Evolutionary conservation across 179 eudicot species (phyloP).

Genomic region (Camellia oleifera): DNA sequence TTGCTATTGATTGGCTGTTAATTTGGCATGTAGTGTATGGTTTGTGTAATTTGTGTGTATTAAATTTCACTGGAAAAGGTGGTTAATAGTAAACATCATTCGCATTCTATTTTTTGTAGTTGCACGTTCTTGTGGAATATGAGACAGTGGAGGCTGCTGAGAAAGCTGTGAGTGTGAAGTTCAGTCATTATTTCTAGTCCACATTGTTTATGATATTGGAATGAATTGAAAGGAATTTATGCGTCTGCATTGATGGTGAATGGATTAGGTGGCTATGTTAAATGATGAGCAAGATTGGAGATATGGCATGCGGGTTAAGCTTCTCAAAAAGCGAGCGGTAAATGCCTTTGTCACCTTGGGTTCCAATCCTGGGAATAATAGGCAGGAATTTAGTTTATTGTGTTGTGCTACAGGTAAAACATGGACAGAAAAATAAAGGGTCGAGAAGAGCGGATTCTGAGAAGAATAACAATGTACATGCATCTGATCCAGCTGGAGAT

Average conservation of each 20-base stretch:
- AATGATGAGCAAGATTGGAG: constrained; percentile 92
- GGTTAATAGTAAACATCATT: constrained; percentile 1
- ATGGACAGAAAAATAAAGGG: constrained; percentile 45
- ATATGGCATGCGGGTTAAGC: constrained; percentile 85
- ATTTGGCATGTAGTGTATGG: neutral
- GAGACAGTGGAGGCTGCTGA: constrained; percentile 89
- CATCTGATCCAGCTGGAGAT: constrained; percentile 35
- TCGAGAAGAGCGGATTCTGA: constrained; percentile 55
- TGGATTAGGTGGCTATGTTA: constrained; percentile 60
- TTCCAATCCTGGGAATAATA: neutral
- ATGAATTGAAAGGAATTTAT: neutral
- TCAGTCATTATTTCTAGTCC: constrained; percentile 7
- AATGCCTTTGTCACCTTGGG: neutral
- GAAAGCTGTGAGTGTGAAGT: constrained; percentile 69
- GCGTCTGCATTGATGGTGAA: constrained; percentile 1
- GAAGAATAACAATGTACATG: constrained; percentile 46
- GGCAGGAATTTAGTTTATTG: neutral
- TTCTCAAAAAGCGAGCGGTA: constrained; percentile 61
- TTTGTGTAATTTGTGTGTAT: neutral
- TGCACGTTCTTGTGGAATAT: constrained; percentile 82
- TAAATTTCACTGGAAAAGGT: neutral
- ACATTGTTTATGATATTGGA: neutral
- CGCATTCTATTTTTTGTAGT: constrained; percentile 34
- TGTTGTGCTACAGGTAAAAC: constrained; percentile 38
- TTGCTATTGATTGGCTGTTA: neutral